phyloP scores from a whole-genome alignment of 2,329 filamentous ascomycete species.

The Ophioceras dolichostomum region DNA sequence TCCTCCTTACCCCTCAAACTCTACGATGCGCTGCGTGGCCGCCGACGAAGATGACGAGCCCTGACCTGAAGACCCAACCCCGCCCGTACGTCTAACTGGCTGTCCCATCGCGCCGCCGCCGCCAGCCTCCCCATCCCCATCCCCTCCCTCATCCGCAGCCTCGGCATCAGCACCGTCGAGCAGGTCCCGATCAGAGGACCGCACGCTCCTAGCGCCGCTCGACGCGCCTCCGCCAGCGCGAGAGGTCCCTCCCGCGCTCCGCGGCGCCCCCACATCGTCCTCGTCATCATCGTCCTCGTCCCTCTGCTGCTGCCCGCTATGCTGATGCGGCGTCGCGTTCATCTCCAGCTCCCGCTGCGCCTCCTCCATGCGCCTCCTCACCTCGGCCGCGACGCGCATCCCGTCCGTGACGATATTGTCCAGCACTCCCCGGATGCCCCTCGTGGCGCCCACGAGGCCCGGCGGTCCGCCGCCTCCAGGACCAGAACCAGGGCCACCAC shows the following conservation, averaged over 20 bases:
- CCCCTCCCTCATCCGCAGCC: slow-evolving; percentile 38
- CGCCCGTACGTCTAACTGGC: too few species aligned
- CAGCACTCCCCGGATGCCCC: slow-evolving; percentile 80
- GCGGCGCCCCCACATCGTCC: slow-evolving; percentile 37
- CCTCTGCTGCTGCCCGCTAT: slow-evolving; percentile 13
- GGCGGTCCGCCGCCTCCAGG: slow-evolving; percentile 25
- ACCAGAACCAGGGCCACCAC: slow-evolving; percentile 5
- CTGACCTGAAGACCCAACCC: too few species aligned
- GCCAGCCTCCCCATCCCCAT: background rate
- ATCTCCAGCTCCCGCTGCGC: slow-evolving; percentile 84
- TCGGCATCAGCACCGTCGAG: slow-evolving; percentile 64
- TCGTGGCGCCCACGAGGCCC: slow-evolving; percentile 46
- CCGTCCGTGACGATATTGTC: slow-evolving; percentile 97
- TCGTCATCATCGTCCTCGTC: slow-evolving; percentile 62
- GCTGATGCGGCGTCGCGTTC: slow-evolving; percentile 57
- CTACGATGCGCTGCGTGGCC: slow-evolving; percentile 24
- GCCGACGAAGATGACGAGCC: slow-evolving; percentile 11
- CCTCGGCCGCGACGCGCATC: slow-evolving; percentile 90
- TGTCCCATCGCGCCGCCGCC: slow-evolving; percentile 13
- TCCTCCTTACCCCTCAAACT: slow-evolving; percentile 28
- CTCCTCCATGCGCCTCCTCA: slow-evolving; percentile 86
- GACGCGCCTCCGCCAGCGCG: slow-evolving; percentile 28
- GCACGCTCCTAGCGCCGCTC: slow-evolving; percentile 46
- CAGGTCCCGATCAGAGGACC: slow-evolving; percentile 56
- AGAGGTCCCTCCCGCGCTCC: slow-evolving; percentile 11